Conservation (phyloP, 192 early-diverging fungal genomes). For the Obelidium mucronatum region DNA sequence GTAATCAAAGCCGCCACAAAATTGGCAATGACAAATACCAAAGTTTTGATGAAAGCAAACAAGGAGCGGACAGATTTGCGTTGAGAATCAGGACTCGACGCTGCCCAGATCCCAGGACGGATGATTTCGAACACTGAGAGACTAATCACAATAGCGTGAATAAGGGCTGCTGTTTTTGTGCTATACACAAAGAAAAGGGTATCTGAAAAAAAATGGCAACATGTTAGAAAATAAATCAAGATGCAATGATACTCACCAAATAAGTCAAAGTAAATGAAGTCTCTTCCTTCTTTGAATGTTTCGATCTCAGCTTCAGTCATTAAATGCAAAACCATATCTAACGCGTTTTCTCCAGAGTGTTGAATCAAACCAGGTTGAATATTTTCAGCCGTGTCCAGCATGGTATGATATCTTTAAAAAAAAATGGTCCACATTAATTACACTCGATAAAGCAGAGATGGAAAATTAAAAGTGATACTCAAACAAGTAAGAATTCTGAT, state of each 20-base stretch:
- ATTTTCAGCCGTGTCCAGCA: constrained; percentile 64
- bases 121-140: constrained; percentile 40
- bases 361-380: constrained; percentile 69
- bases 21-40: constrained; percentile 18
- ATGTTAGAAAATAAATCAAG: too few relatives aligned
- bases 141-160: constrained; percentile 52
- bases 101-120: constrained; percentile 1
- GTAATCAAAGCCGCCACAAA: constrained; percentile 30
- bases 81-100: neutral
- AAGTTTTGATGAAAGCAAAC: constrained; percentile 14
- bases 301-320: constrained; percentile 54
- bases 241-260: constrained; percentile 53
- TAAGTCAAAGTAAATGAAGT: constrained; percentile 70
- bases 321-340: constrained; percentile 61
- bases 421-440: constrained; percentile 18
- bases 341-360: constrained; percentile 74
- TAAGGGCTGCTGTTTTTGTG: constrained; percentile 55
- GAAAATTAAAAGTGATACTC: neutral
- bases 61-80: neutral
- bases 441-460: neutral
- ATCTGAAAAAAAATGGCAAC: too few relatives aligned
- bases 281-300: constrained; percentile 50
- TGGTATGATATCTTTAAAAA: constrained; percentile 78
- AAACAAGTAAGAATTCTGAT: constrained; percentile 67
- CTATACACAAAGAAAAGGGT: constrained; percentile 65